phyloP scores from a whole-genome alignment of 192 early-diverging fungal species.

The Podila epigama region DNA sequence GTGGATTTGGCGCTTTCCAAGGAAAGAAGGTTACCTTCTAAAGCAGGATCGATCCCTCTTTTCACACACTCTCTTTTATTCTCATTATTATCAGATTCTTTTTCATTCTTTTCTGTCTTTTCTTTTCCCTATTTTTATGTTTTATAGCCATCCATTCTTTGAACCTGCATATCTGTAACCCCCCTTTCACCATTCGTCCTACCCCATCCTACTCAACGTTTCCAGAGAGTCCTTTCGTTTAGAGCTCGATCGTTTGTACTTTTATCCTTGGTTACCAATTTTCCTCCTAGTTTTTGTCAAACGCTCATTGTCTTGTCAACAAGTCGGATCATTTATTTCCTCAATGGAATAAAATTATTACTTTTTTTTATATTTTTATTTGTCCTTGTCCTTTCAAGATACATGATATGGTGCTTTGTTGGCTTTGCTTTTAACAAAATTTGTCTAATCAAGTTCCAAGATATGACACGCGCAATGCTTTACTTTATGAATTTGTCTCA shows the following conservation, averaged over 20 bases:
- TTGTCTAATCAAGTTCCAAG: too few species aligned
- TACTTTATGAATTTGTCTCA: too few species aligned
- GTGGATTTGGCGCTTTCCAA: constrained; percentile 58
- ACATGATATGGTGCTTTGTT: too few species aligned
- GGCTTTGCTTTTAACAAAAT: too few species aligned
- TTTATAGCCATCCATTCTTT: too few species aligned
- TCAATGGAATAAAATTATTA: background rate
- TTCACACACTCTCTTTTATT: background rate
- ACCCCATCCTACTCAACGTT: background rate
- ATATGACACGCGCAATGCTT: background rate
- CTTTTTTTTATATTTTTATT: too few species aligned
- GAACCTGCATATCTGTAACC: background rate
- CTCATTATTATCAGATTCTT: background rate
- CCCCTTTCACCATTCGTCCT: background rate
- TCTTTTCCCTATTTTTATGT: background rate
- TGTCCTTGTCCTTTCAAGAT: too few species aligned
- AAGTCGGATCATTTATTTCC: background rate
- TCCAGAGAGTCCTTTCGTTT: background rate
- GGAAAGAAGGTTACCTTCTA: constrained; percentile 49
- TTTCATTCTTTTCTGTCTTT: background rate
- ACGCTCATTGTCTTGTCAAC: background rate
- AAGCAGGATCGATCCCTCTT: constrained; percentile 5
- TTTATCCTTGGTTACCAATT: constrained; percentile 1
- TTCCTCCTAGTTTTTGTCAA: background rate
- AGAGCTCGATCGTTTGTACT: constrained; percentile 7